Evolutionary conservation across 176 grass and related monocot genomes (phyloP), one percentile per base, ranked within the genome.

Genomic region (Zea luxurians): DNA sequence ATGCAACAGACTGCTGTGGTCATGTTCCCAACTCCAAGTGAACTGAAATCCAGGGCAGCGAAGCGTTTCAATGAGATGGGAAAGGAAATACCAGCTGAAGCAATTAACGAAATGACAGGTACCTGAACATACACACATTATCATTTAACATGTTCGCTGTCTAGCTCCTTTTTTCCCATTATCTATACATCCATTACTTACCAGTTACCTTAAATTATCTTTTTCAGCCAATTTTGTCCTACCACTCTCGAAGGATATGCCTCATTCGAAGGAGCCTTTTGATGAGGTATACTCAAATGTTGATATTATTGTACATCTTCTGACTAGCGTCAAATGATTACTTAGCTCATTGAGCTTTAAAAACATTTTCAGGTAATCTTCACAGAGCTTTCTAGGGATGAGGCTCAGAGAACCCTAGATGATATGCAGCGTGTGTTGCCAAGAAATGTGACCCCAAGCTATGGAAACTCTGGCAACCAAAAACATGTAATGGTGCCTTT

Each of bases 21-120:
- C 0, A 17, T 93, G 20, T 93, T 90, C 59, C 91, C 87, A 35
- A 45, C 53, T 21, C 64, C 78, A 79, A 84, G 57, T 88, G 91
- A 93, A 37, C 85, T 85, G 62, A 80, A 84, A 69, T 44, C 64
- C 48, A 71, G 87, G 60, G 69, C 82, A 48, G 64, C 61, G 64
- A 87, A 80, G 46, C 64, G 70, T 38, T 90, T 83, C 40, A 66
- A 63, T 69, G 91, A 93, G 52, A 93, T 85, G 91, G 91, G 91
- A 73, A 90, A 93, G 60, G 87, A 90, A 13, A 75, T 90, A 57
- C 91, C 91, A 73, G 74, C 84, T 80, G 84, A 93, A 50, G 87
- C 82, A 37, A 46, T 93, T 85, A 81, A 90, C 53, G 75, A 90
- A 67, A 93, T 93, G 91, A 87, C 58, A 82, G 91, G 87, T 93